Evolutionary conservation across 2,329 filamentous ascomycete species (phyloP), one percentile per base, ranked within the genome.

Genomic region (Ramichloridium luteum): DNA sequence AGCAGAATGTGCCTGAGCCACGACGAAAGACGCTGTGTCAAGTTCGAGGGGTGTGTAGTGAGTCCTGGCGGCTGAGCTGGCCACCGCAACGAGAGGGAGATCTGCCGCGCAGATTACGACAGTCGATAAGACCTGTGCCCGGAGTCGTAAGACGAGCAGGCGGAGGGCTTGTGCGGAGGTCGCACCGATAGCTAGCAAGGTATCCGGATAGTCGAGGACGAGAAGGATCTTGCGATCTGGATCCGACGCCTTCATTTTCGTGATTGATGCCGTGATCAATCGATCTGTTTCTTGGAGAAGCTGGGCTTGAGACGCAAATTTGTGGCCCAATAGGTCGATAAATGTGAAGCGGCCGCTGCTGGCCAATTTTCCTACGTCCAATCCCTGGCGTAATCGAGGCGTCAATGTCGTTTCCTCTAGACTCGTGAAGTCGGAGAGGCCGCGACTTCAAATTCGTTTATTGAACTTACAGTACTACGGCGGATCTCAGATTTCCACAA

Each of bases 1-100:
- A 6, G 85, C 82, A 46, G 74, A 68, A 53, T 94, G 84, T n/a
- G 79, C 80, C 40, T 79, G 58, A 4, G 70, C 71, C 20, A 85
- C 63, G 13, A 80, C 59, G 37, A 93, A 71, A n/a, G 74, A 68
- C 1, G 80, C 72, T 46, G 83, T 75, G 37, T 77, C 70, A 28
- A 64, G 70, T 53, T 90, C 82, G 25, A 92, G 55, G 2, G 70
- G 67, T 8, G 80, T 81, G 6, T 17, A 22, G 13, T 18, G 27
- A 1, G 28, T 27, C 9, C 17, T 30, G 46, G 47, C 32, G 47
- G 49, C 16, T 39, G 71, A 32, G 54, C 57, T 28, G 41, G 58
- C 14, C 70, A 67, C 31, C 13, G 45, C 25, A 11, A 86, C 59
- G 16, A 93, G 66, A 1, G 86, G 76, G 1, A 71, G 64, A 51